phyloP scores from a whole-genome alignment of 129 eudicot species.

The Scalesia atractyloides region DNA sequence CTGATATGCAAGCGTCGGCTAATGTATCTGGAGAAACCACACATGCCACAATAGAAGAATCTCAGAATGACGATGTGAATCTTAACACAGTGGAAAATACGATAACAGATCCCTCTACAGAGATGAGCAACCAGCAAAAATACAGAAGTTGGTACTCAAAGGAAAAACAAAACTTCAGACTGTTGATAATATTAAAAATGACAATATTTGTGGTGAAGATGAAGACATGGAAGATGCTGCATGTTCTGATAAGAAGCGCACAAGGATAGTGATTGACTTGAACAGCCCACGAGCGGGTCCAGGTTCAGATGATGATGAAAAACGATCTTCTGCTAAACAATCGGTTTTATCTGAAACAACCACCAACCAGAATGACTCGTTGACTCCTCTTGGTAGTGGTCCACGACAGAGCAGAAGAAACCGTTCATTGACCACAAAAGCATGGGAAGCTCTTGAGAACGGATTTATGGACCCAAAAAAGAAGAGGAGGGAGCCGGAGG shows the following conservation, averaged over 20 bases:
- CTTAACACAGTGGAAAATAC: neutral
- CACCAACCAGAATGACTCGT: neutral
- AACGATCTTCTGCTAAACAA: slow-evolving; percentile 2
- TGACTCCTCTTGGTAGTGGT: slow-evolving; percentile 20
- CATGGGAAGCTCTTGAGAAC: slow-evolving; percentile 53
- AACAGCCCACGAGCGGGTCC: slow-evolving; percentile 40
- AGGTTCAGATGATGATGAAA: slow-evolving; percentile 16
- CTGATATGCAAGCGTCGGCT: slow-evolving; percentile 6
- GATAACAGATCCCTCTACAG: too few relatives aligned
- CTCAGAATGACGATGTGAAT: slow-evolving; percentile 5
- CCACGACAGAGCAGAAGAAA: slow-evolving; percentile 59
- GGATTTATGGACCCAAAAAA: slow-evolving; percentile 39
- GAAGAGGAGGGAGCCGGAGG: slow-evolving; percentile 31
- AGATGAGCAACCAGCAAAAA: slow-evolving; percentile 8
- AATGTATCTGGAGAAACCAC: slow-evolving; percentile 11
- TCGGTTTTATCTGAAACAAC: slow-evolving; percentile 16
- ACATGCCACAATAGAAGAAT: slow-evolving; percentile 4
- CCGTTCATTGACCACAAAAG: slow-evolving; percentile 55
- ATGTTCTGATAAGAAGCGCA: slow-evolving; percentile 9
- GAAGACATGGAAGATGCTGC: slow-evolving; percentile 6
- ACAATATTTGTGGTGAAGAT: slow-evolving; percentile 8
- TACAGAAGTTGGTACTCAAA: slow-evolving; percentile 17
- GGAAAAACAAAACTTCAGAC: slow-evolving; percentile 10
- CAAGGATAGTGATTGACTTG: slow-evolving; percentile 36
- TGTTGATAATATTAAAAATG: neutral